Percentiles rank a stretch among this genome's conserved stretches.
These are phyloP conservation scores for Trichoderma breve DNA, from an alignment of 2,329 filamentous ascomycete genomes.

Conservation along the genomic window DNA sequence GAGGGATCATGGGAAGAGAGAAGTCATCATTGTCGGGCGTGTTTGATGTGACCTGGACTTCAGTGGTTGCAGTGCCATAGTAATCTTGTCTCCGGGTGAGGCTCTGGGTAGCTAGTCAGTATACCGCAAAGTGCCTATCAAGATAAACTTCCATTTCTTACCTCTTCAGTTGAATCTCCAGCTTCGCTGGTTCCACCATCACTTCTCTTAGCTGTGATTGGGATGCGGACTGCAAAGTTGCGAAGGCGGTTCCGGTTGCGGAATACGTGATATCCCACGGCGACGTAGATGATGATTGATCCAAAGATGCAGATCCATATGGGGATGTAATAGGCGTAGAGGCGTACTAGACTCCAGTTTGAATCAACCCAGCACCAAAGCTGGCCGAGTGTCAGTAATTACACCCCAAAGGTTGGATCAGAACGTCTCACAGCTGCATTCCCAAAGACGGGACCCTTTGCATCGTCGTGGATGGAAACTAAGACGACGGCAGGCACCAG, in stretches of 20 bases:
- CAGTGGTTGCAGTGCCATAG: constrained; percentile 50
- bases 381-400: constrained; percentile 31
- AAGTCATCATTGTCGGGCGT: constrained; percentile 22
- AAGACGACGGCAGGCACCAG: constrained; percentile 64
- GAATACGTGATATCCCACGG: constrained; percentile 59
- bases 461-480: constrained; percentile 52
- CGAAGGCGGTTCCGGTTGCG: constrained; percentile 55
- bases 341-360: constrained; percentile 53
- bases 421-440: constrained; percentile 50
- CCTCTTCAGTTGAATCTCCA: constrained; percentile 37
- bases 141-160: constrained; percentile 11
- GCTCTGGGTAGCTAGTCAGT: constrained; percentile 29
- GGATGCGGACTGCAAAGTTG: constrained; percentile 39
- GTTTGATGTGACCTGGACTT: constrained; percentile 45
- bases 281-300: constrained; percentile 54
- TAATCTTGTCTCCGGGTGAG: constrained; percentile 32
- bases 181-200: constrained; percentile 29
- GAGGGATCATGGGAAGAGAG: constrained; percentile 21
- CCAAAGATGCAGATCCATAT: constrained; percentile 59
- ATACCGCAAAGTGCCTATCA: background rate
- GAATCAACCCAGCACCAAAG: constrained; percentile 61
- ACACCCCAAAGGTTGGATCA: no score
- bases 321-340: constrained; percentile 60
- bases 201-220: constrained; percentile 25
- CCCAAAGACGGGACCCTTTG: constrained; percentile 48